A percentile compares a stretch with the other conserved stretches of the same genome.
Conservation (phyloP, 1,284 basidiomycete species). For the Wolfiporia cocos region DNA sequence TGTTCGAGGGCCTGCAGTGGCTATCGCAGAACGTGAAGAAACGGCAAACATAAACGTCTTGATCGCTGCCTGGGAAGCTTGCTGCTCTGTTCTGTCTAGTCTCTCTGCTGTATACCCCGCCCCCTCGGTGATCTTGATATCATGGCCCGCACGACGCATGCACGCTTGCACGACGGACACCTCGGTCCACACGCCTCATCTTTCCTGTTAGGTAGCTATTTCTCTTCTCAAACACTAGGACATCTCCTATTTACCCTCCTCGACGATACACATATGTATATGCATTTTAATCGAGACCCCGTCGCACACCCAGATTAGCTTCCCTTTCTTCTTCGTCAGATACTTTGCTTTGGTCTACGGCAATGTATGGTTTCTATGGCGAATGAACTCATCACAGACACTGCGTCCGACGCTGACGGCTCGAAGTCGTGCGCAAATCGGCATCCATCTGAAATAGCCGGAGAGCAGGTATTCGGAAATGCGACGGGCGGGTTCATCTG, state of each 20-base stretch:
- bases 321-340: conserved; percentile 11
- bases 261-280: conserved; percentile 27
- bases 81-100: conserved; percentile 16
- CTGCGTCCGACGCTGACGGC: too few species aligned
- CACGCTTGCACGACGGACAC: conserved; percentile 29
- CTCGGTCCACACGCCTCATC: conserved; percentile 25
- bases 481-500: conserved; percentile 1
- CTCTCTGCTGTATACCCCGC: conserved; percentile 24
- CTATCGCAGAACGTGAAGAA: conserved; percentile 95
- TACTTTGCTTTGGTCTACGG: conserved; percentile 6
- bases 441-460: neutral
- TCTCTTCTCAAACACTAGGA: conserved; percentile 25
- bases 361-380: too few species aligned
- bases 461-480: neutral
- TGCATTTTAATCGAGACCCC: conserved; percentile 30
- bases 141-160: conserved; percentile 29
- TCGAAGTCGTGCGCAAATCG: too few species aligned
- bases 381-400: too few species aligned
- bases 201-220: conserved; percentile 19
- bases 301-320: conserved; percentile 13
- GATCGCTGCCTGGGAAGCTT: conserved; percentile 12
- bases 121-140: conserved; percentile 25
- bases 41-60: conserved; percentile 53
- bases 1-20: conserved; percentile 96
- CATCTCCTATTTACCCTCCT: conserved; percentile 18